These are phyloP conservation scores for Hypoxylon fragiforme DNA, from an alignment of 495 filamentous ascomycete species.

Conservation along the genomic window DNA sequence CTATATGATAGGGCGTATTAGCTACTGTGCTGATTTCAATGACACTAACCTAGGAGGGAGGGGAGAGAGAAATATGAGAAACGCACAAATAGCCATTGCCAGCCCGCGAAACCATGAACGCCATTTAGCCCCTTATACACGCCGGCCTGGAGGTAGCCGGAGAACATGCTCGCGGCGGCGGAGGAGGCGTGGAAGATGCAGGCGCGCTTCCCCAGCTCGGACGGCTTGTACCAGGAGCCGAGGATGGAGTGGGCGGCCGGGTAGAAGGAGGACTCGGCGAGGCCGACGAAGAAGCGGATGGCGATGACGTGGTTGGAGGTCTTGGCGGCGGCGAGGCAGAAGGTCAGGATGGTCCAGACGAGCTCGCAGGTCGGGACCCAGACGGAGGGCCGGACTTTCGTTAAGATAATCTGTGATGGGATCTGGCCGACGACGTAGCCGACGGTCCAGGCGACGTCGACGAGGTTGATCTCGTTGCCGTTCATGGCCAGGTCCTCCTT, in stretches of 20 bases:
- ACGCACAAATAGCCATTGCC: conserved; percentile 55
- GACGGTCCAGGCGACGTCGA: conserved; percentile 41
- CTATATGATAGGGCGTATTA: too few relatives aligned
- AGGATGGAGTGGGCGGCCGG: conserved; percentile 34
- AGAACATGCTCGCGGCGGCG: conserved; percentile 37
- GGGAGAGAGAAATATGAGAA: background rate
- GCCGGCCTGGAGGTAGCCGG: conserved; percentile 52
- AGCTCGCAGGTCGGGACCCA: conserved; percentile 49
- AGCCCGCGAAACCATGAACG: conserved; percentile 48
- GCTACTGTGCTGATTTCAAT: too few relatives aligned
- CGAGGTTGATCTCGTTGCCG: conserved; percentile 37
- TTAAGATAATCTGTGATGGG: conserved; percentile 49
- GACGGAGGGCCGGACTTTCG: conserved; percentile 45
- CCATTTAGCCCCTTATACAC: conserved; percentile 52
- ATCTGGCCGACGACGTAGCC: conserved; percentile 46
- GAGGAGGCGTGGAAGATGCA: conserved; percentile 43
- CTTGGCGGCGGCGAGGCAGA: conserved; percentile 38
- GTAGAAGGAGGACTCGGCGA: conserved; percentile 52
- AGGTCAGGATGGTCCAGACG: conserved; percentile 41
- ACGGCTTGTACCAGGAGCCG: conserved; percentile 38
- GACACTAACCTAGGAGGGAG: too few relatives aligned
- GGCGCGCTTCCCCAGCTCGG: conserved; percentile 41
- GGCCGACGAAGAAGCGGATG: conserved; percentile 51
- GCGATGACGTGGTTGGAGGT: conserved; percentile 36
- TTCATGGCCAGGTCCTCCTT: conserved; percentile 41